A percentile compares a stretch with the other conserved stretches of the same genome.
Evolutionary conservation across 192 early-diverging fungal species (phyloP).

Genomic region (Entrophospora sp.): DNA sequence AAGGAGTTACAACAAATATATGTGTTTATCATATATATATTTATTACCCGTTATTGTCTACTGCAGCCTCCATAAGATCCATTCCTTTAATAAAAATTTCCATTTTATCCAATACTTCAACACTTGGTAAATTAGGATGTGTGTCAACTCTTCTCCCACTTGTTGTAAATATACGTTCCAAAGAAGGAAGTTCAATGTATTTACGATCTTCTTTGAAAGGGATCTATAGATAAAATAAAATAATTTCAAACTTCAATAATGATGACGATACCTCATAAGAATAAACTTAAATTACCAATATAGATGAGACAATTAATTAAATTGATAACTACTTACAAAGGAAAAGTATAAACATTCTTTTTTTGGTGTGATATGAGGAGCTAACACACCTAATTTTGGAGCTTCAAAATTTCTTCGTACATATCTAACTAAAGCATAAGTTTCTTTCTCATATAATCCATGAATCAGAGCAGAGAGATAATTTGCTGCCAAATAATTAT

Average conservation of each 20-base stretch:
- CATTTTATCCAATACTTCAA: slow-evolving; percentile 44
- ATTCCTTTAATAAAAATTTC: slow-evolving; percentile 49
- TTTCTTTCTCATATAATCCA: slow-evolving; percentile 39
- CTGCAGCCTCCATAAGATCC: slow-evolving; percentile 43
- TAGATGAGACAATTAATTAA: neutral
- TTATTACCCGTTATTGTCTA: slow-evolving; percentile 41
- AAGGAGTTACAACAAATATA: neutral
- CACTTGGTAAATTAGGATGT: slow-evolving; percentile 33
- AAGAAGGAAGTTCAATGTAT: slow-evolving; percentile 39
- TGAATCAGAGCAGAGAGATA: slow-evolving; percentile 46
- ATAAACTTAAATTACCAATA: neutral
- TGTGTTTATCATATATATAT: neutral
- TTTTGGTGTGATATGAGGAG: slow-evolving; percentile 37
- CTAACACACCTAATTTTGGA: slow-evolving; percentile 56
- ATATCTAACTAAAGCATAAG: slow-evolving; percentile 55
- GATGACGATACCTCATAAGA: neutral
- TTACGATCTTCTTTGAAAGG: slow-evolving; percentile 62
- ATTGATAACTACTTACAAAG: neutral
- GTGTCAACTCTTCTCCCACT: slow-evolving; percentile 36
- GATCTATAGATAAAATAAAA: too few species aligned
- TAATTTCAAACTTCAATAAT: too few species aligned
- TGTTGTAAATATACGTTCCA: slow-evolving; percentile 32
- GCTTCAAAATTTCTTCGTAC: slow-evolving; percentile 34
- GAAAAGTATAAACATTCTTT: slow-evolving; percentile 38
- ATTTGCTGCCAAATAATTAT: slow-evolving; percentile 23